These are phyloP conservation scores for Thelonectria discophora DNA, from an alignment of 2,329 filamentous ascomycete genomes.

Conservation along the genomic window DNA sequence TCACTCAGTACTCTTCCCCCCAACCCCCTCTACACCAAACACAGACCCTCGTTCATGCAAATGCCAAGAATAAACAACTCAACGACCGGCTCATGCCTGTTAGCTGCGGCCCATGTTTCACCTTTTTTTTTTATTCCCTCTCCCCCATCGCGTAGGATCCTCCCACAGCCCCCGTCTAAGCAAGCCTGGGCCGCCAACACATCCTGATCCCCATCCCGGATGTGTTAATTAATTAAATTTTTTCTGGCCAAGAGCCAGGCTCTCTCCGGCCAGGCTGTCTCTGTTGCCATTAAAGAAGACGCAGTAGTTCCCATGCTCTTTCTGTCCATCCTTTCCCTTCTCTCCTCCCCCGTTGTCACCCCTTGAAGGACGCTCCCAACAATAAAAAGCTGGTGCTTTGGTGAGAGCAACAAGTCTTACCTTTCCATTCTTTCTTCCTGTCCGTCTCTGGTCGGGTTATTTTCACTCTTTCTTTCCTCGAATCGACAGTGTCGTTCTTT, in stretches of 20 bases:
- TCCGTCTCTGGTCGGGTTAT: not conserved
- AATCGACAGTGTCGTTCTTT: slow-evolving; percentile 6
- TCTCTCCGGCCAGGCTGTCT: too few relatives aligned
- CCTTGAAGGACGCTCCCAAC: too few relatives aligned
- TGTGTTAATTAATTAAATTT: slow-evolving; percentile 7
- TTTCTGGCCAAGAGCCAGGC: not conserved
- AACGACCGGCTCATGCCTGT: too few relatives aligned
- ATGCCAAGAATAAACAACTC: not conserved
- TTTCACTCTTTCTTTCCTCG: not conserved
- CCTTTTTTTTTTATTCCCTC: too few relatives aligned
- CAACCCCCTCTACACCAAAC: not conserved
- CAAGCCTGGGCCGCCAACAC: too few relatives aligned
- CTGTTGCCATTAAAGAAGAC: too few relatives aligned
- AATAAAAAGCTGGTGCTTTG: not conserved
- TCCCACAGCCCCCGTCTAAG: too few relatives aligned
- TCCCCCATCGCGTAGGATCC: too few relatives aligned
- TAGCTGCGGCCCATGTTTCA: too few relatives aligned
- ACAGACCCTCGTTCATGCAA: slow-evolving; percentile 2
- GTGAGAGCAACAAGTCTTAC: not conserved
- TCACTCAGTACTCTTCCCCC: too few relatives aligned
- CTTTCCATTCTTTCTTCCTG: not conserved
- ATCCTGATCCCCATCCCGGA: not conserved
- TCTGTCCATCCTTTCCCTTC: not conserved
- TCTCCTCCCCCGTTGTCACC: not conserved
- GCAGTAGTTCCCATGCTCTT: too few relatives aligned